phyloP scores from a whole-genome alignment of 257 asterid species.

The Solanum tarapatanum region DNA sequence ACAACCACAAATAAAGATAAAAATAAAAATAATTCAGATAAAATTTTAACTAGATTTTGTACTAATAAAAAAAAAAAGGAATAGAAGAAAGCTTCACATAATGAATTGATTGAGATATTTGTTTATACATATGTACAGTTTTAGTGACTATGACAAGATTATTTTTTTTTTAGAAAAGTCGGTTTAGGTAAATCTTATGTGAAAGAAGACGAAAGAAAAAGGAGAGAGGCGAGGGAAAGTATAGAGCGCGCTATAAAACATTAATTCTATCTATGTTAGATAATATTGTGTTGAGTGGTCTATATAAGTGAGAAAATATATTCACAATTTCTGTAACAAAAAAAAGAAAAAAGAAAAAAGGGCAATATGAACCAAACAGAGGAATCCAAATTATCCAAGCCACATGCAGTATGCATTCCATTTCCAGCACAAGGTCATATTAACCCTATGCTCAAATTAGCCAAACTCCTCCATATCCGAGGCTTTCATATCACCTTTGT shows the following conservation, averaged over 20 bases:
- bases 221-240: neutral
- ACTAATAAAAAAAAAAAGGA: too few species aligned
- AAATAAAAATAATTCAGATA: too few species aligned
- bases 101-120: too few species aligned
- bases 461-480: conserved; percentile 15
- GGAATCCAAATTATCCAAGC: neutral
- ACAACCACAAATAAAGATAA: rapidly evolving
- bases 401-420: conserved; percentile 23
- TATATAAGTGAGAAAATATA: neutral
- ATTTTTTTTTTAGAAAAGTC: too few species aligned
- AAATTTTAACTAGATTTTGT: too few species aligned
- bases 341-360: too few species aligned
- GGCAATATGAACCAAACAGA: neutral
- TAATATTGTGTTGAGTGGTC: neutral
- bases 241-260: neutral
- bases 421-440: conserved; percentile 33
- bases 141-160: neutral
- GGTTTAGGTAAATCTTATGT: too few species aligned
- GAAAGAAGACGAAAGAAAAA: neutral
- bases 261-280: too few species aligned
- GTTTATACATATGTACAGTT: too few species aligned
- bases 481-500: conserved; percentile 26
- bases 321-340: neutral
- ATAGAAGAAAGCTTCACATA: too few species aligned
- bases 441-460: conserved; percentile 22